These are phyloP conservation scores for Cucurbita ficifolia DNA, from an alignment of 306 rosid species.

Conservation along the genomic window DNA sequence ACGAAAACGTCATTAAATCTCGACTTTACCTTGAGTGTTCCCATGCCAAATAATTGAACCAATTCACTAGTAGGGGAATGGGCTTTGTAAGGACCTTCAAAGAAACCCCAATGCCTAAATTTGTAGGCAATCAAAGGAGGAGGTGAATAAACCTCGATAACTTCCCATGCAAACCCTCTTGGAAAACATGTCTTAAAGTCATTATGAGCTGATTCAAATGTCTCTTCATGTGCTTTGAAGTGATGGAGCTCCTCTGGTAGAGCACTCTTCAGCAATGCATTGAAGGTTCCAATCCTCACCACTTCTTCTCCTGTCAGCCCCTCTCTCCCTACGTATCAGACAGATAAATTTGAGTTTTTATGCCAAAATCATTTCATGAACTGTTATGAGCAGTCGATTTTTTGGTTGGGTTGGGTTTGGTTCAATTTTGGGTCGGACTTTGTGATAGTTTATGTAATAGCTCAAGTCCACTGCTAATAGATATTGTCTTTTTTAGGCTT, in stretches of 20 bases:
- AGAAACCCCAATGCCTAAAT: slow-evolving; percentile 81
- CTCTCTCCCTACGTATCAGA: slow-evolving; percentile 28
- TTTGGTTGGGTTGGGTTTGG: no score
- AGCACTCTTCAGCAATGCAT: slow-evolving; percentile 40
- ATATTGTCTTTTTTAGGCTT: no score
- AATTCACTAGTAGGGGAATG: slow-evolving; percentile 43
- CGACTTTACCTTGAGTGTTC: slow-evolving; percentile 33
- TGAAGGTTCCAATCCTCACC: slow-evolving; percentile 41
- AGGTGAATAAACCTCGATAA: slow-evolving; percentile 35
- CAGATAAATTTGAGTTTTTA: slow-evolving; percentile 19
- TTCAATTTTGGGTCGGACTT: no score
- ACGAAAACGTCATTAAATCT: no score
- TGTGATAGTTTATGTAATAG: no score
- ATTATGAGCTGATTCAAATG: slow-evolving; percentile 51
- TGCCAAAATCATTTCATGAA: slow-evolving; percentile 47
- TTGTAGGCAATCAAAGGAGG: slow-evolving; percentile 57
- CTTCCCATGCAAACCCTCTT: slow-evolving; percentile 86
- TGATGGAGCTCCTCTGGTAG: slow-evolving; percentile 30
- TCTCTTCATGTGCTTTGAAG: slow-evolving; percentile 52
- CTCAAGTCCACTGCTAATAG: no score
- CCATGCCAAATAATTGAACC: slow-evolving; percentile 47
- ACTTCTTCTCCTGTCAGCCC: slow-evolving; percentile 47
- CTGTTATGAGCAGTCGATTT: no score
- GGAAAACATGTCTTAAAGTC: slow-evolving; percentile 42
- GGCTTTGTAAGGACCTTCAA: slow-evolving; percentile 54